phyloP scores from a whole-genome alignment of 2,329 filamentous ascomycete species.

The Rhinocladiella similis region DNA sequence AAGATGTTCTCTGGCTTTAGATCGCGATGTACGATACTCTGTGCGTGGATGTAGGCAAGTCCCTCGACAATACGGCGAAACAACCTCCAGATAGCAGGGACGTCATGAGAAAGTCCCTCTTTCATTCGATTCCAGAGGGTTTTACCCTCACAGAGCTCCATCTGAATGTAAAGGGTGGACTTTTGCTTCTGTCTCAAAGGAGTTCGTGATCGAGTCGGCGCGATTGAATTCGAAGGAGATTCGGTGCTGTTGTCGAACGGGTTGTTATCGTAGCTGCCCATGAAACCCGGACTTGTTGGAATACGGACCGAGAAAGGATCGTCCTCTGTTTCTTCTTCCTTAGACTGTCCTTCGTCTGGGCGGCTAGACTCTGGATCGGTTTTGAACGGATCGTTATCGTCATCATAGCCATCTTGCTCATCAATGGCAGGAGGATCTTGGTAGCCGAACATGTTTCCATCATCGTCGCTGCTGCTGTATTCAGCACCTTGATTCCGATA shows the following conservation, averaged over 20 bases:
- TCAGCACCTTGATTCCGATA: conserved; percentile 66
- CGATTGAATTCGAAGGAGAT: conserved; percentile 11
- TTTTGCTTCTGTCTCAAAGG: conserved; percentile 7
- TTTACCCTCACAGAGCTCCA: conserved; percentile 96
- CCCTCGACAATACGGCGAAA: conserved; percentile 91
- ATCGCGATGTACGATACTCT: conserved; percentile 93
- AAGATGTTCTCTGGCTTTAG: conserved; percentile 98
- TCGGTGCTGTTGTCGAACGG: conserved; percentile 12
- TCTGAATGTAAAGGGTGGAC: conserved; percentile 91
- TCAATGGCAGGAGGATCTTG: conserved; percentile 34
- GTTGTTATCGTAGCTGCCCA: background rate
- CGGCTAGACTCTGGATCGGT: conserved; percentile 17
- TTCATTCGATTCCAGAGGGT: conserved; percentile 84
- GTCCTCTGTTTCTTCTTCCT: conserved; percentile 6
- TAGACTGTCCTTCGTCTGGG: background rate
- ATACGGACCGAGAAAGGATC: conserved; percentile 13
- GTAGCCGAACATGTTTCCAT: conserved; percentile 22
- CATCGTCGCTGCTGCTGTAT: conserved; percentile 62
- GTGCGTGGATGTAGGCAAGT: conserved; percentile 81
- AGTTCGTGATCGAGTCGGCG: conserved; percentile 10
- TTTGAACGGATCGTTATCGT: conserved; percentile 35
- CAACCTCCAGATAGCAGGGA: conserved; percentile 81
- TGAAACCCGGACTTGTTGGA: background rate
- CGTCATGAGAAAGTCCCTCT: conserved; percentile 70
- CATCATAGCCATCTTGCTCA: conserved; percentile 47